Evolutionary conservation across 345 rosid species (phyloP), one percentile per base, ranked within the genome.

Genomic region (Eucalyptus tenuipes): DNA sequence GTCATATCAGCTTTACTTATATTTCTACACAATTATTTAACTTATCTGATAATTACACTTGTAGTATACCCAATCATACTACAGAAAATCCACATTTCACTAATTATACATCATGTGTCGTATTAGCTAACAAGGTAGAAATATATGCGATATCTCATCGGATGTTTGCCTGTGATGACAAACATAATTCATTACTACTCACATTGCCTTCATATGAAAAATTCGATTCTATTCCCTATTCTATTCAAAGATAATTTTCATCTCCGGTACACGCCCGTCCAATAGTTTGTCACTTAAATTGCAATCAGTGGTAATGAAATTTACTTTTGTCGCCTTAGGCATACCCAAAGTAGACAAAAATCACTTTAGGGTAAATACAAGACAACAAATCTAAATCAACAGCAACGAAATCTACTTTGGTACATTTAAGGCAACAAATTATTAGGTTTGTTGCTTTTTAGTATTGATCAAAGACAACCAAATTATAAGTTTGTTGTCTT

Each of bases 191-290:
- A 3, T 12, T 27, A 11, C 66, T 5, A 11, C 16, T 59, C 15
- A 27, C 31, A 27, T 59, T 12, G 66, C 66, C 66, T 59, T 24
- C n/a, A 57, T 10, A 10, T 57, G 64, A 57, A 57, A 25, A 57
- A 25, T 10, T 57, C 3, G 12, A 57, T 24, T 10, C n/a, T 10
- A 24, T 25, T 24, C 29, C 29, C 64, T 24, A 57, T 10, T 5
- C 5, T 57, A 57, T 57, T 57, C 29, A 57, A 57, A 24, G 64
- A 57, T 9, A 10, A 24, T 24, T 57, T 59, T 59, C 66, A 59
- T 27, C 31, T 11, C 66, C 2, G 0, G 3, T 55, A 4, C 61
- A 55, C 6, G 6, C 61, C 1, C 0, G 3, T 55, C 5, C 1
- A 55, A 55, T 55, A 22, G 29, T 55, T 24, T 22, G 13, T 55